Evolutionary conservation across 2,329 filamentous ascomycete genomes (phyloP).

Genomic region (Ophiostoma sp.): DNA sequence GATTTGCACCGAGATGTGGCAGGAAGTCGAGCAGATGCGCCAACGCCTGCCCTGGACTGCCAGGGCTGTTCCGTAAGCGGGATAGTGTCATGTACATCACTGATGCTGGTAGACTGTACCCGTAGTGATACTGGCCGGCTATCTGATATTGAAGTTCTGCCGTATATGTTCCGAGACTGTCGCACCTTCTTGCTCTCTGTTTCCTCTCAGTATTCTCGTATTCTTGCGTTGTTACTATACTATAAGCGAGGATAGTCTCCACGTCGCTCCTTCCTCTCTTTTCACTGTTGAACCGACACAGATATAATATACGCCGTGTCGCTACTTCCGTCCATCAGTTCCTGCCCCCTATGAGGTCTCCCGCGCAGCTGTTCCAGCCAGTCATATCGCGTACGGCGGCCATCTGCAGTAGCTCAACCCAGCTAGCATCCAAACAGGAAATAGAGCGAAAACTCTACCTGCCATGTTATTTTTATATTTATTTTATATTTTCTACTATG

Average conservation of each 20-base stretch:
- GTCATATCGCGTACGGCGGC: constrained; percentile 21
- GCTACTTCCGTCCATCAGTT: background rate
- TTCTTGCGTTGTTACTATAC: too few relatives aligned
- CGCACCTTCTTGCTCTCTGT: background rate
- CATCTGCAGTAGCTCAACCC: constrained; percentile 18
- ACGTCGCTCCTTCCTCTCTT: background rate
- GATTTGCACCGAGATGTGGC: constrained; percentile 8
- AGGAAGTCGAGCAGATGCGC: background rate
- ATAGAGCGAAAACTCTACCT: constrained; percentile 16
- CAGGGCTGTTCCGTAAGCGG: constrained; percentile 5
- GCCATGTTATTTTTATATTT: background rate
- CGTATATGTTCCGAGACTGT: background rate
- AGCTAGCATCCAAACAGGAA: constrained; percentile 7
- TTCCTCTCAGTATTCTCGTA: background rate
- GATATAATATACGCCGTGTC: background rate
- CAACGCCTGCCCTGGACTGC: background rate
- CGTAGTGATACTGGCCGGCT: background rate
- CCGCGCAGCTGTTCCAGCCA: constrained; percentile 18
- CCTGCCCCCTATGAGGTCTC: constrained; percentile 19
- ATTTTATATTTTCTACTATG: background rate
- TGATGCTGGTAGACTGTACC: background rate
- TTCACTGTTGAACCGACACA: too few relatives aligned
- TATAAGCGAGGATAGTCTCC: too few relatives aligned
- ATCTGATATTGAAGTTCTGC: constrained; percentile 1
- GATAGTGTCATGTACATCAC: background rate